These are phyloP conservation scores for Tripterygium wilfordii DNA, from an alignment of 177 flowering plant genomes.

Conservation along the genomic window DNA sequence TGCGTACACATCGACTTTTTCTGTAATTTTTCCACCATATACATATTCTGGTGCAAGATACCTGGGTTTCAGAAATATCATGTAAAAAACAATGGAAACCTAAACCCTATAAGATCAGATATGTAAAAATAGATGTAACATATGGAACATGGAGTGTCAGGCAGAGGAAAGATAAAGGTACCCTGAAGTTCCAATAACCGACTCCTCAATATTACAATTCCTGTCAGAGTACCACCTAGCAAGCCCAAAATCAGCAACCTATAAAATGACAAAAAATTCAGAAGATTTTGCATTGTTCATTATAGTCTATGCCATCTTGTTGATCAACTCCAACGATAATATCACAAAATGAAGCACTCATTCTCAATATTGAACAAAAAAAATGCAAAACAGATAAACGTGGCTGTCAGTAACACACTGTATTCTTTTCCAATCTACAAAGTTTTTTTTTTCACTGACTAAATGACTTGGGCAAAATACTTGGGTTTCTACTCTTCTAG, in stretches of 20 bases:
- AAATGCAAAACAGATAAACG: too few species aligned
- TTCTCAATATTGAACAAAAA: too few species aligned
- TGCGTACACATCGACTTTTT: slow-evolving; percentile 80
- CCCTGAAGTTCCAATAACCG: slow-evolving; percentile 63
- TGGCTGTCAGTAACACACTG: too few species aligned
- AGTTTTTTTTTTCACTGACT: too few species aligned
- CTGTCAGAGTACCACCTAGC: slow-evolving; percentile 62
- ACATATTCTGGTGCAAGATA: slow-evolving; percentile 85
- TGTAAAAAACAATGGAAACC: not conserved
- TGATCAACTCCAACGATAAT: not conserved
- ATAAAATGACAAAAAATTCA: slow-evolving; percentile 7
- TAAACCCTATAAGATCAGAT: not conserved
- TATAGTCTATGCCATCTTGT: too few species aligned
- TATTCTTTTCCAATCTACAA: too few species aligned
- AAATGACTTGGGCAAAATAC: too few species aligned
- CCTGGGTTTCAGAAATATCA: slow-evolving; percentile 28
- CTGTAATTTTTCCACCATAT: slow-evolving; percentile 48
- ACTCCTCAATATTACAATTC: slow-evolving; percentile 33
- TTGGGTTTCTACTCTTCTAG: too few species aligned
- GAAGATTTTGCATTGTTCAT: not conserved
- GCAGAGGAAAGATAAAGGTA: slow-evolving; percentile 11
- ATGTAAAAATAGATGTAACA: not conserved
- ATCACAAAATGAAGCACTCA: too few species aligned
- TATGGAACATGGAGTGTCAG: not conserved
- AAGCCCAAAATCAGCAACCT: slow-evolving; percentile 93